Percentiles rank a stretch among this genome's conserved stretches.
Evolutionary conservation across 768 basidiomycete species (phyloP).

Genomic region (Trametes sanguinea): DNA sequence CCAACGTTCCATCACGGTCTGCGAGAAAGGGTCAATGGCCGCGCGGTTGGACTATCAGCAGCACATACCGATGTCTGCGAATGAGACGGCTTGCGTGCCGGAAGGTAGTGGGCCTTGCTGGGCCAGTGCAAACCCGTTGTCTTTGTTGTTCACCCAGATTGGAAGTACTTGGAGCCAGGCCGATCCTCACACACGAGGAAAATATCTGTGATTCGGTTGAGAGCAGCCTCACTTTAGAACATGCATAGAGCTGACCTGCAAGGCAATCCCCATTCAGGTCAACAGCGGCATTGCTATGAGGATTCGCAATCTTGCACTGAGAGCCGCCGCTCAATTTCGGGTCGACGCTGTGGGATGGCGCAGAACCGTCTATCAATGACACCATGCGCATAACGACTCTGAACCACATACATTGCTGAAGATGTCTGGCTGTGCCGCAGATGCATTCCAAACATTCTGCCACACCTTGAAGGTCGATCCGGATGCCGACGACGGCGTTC

Average conservation of each 20-base stretch:
- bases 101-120: conserved; percentile 69
- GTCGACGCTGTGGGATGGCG: conserved; percentile 43
- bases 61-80: conserved; percentile 83
- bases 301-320: conserved; percentile 78
- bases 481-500: conserved; percentile 47
- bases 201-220: conserved; percentile 49
- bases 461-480: conserved; percentile 59
- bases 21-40: not conserved
- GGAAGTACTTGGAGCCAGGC: conserved; percentile 60
- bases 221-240: not conserved
- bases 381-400: conserved; percentile 12
- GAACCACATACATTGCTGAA: conserved; percentile 63
- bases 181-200: conserved; percentile 84
- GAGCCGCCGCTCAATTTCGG: conserved; percentile 62
- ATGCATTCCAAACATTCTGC: conserved; percentile 78
- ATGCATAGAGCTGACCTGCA: conserved; percentile 57
- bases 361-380: not conserved
- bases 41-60: too few species aligned
- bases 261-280: conserved; percentile 96
- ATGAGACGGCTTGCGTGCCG: conserved; percentile 77
- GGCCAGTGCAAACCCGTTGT: conserved; percentile 68
- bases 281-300: conserved; percentile 93
- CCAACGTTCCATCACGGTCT: conserved; percentile 97
- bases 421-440: conserved; percentile 49
- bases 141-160: conserved; percentile 93